Evolutionary conservation across 1,139 yeast species (phyloP), one percentile per base, ranked within the genome.

Genomic region (Protomyces macrosporus): DNA sequence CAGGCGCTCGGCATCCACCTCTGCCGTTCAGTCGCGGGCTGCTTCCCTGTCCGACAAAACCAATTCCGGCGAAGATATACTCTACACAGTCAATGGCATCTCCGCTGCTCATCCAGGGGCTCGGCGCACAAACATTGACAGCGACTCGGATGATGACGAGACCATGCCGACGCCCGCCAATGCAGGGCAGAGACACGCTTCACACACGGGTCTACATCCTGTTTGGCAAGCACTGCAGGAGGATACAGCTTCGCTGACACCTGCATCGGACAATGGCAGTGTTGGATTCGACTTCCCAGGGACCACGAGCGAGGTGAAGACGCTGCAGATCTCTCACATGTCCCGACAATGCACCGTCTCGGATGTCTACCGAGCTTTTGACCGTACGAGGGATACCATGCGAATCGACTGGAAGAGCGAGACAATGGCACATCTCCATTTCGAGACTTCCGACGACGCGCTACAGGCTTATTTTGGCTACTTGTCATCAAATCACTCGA

Each of bases 401-500:
- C 36, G 45, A 12, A 63, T 63, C n/a, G 62, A 63, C 34, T 53
- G 60, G 33, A 42, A 53, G 16, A 36, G 52, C 33, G 45, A 50
- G 39, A 59, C 60, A 34, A 37, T 40, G 35, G 65, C 65, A 7
- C 58, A 51, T 12, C 50, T 63, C 10, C 62, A 55, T 42, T 63
- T 63, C 34, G 37, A 40, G n/a, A 40, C 36, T 36, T n/a, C 62
- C 7, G 56, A 45, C 36, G 42, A 34, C 39, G 65, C 65, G 7
- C 50, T 51, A 35, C 56, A 63, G 23, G 62, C 65, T 9, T 63
- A 63, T 50, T 63, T 63, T 12, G 39, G 54, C 32, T 63, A 63
- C 35, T 58, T 63, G n/a, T 56, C 65, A 16, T 63, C 65, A 6
- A 53, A 53, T 30, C 37, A 40, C 23, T 63, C 65, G 23, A 45